Base-by-base conservation (phyloP, 192 early-diverging fungal genomes). In the Rhizoclosmatium sp. region DNA sequence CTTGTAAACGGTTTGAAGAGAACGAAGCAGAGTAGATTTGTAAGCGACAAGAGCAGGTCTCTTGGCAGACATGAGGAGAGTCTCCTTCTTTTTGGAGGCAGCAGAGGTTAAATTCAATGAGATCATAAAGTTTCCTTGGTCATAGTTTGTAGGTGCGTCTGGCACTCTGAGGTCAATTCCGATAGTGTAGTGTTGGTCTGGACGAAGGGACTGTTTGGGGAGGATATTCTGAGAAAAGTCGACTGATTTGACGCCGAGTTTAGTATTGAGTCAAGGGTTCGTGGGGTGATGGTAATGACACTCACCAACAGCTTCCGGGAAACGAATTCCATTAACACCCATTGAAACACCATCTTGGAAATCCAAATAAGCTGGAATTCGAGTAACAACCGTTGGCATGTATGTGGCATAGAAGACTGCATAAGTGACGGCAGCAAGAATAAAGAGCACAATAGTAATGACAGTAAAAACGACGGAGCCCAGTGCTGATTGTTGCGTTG, bases 101-200 rank as follows among this genome's bases (percentile, higher is more conserved):
- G 82, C 61, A 42, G 80, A 78, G n/a, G 76, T 78, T 46, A 94
- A 77, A 40, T 89, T 86, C 51, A 93, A 41, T 16, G 74, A 60
- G 21, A 94, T 86, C 93, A 94, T 94, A 76, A 94, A 92, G 82
- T 89, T 91, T 14, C 88, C 87, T 72, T 66, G 60, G 19, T 82
- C 65, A 31, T 85, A 82, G 84, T 94, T 94, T 21, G 76, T 41
- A 5, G 86, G 83, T 0, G 92, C 90, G 47, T 89, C 85, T 2
- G 93, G 93, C 44, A 90, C 90, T 2, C 68, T 48, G 9, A 94
- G 85, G 4, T 89, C 83, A 60, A 94, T 58, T 2, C 74, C 75
- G 4, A 93, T 82, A 7, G 85, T 82, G 84, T 94, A 94, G 41
- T 85, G 86, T 80, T 94, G 92, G 42, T 85, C 84, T 12, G 82